Evolutionary conservation across 345 rosid genomes (phyloP), one percentile per base, ranked within the genome.

Genomic region (Eucalyptus erythrocorys): DNA sequence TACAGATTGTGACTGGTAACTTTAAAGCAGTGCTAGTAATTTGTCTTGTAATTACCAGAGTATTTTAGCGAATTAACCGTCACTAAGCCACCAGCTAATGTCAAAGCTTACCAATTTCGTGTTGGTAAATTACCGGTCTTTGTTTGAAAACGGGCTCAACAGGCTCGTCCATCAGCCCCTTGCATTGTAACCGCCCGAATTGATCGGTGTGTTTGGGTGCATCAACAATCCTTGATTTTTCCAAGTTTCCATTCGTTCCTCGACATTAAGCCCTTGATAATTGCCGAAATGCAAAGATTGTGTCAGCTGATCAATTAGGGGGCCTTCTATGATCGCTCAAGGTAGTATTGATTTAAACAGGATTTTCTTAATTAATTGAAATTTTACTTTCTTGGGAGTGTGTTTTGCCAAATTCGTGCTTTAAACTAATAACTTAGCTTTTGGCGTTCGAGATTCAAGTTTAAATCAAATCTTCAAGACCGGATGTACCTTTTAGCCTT

Each of bases 161-260:
- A 51, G 10, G 24, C 24, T 21, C 0, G 57, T 51, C 57, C 0
- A 26, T 51, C 26, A 21, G 2, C 57, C 0, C 26, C 57, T 51
- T 21, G 21, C 8, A 51, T 21, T 7, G 26, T 51, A 51, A 51
- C 57, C 26, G 57, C 57, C 57, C 4, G 21, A 16, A 3, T 50
- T 1, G 22, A 17, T 59, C 30, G 1, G 4, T 3, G n/a, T 26
- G 30, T 10, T 59, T n/a, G 26, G 26, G 7, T 5, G n/a, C 66
- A 59, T 59, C 66, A 10, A 57, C 66, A 11, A 57, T 24, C 66
- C 14, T 12, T 57, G 6, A 11, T 26, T 26, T 26, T 26, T 59
- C n/a, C 0, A 59, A 59, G 57, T 0, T 0, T 19, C 57, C 57
- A 21, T 5, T 21, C 57, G 26, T 21, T 10, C 19, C 24, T 4